Evolutionary conservation across 352 stramenopile genomes (phyloP).

Genomic region (Pythium dissimile): DNA sequence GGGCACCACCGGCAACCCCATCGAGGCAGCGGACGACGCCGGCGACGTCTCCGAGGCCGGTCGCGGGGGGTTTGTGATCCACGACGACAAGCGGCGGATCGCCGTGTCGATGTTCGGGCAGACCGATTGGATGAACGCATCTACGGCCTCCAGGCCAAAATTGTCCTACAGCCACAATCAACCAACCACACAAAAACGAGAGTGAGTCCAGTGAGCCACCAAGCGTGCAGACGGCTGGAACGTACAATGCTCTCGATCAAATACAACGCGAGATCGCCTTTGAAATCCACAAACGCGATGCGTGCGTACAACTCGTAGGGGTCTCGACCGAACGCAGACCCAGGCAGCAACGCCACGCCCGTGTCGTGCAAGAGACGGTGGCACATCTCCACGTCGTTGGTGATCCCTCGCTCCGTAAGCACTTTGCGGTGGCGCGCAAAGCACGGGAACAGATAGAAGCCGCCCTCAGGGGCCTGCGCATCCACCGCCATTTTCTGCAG

Average conservation of each 20-base stretch:
- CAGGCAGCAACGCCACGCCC: constrained; percentile 80
- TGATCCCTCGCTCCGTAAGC: constrained; percentile 55
- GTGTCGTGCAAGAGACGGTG: constrained; percentile 79
- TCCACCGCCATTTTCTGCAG: constrained; percentile 83
- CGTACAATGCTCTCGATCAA: constrained; percentile 85
- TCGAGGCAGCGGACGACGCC: not conserved
- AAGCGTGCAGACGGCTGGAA: not conserved
- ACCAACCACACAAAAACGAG: not conserved
- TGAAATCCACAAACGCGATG: constrained; percentile 87
- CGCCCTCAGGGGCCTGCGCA: constrained; percentile 67
- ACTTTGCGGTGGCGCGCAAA: constrained; percentile 70
- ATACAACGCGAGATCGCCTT: constrained; percentile 84
- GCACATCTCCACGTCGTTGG: constrained; percentile 71
- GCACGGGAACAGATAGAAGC: constrained; percentile 85
- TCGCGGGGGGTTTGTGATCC: constrained; percentile 38
- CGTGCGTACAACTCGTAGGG: constrained; percentile 76
- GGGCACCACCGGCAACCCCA: constrained; percentile 13
- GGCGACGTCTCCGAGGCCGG: constrained; percentile 12
- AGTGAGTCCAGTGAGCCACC: not conserved
- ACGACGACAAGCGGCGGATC: constrained; percentile 73
- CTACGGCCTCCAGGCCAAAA: constrained; percentile 60
- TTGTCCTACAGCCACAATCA: constrained; percentile 45
- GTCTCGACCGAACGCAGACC: constrained; percentile 77
- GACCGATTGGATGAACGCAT: constrained; percentile 86
- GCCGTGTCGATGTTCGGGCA: constrained; percentile 83